Conservation (phyloP, 306 rosid species). For the Trifolium fragiferum region DNA sequence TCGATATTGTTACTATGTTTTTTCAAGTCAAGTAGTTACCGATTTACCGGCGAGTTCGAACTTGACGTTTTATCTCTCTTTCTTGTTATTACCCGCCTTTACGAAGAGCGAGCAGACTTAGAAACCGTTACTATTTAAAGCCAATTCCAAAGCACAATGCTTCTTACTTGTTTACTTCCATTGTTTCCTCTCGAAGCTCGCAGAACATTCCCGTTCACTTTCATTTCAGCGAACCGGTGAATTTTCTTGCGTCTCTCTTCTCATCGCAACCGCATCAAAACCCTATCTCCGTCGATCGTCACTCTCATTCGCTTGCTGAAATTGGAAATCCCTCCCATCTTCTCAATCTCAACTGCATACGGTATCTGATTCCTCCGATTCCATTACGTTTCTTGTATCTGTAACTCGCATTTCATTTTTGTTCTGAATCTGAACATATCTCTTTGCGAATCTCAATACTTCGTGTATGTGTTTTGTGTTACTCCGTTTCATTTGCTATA, state of each 20-base stretch:
- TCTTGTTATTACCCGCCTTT: constrained; percentile 34
- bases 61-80: constrained; percentile 4
- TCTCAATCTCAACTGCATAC: not conserved
- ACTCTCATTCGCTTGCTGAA: constrained; percentile 21
- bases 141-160: not conserved
- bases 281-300: constrained; percentile 15
- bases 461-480: not conserved
- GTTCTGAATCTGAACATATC: constrained; percentile 17
- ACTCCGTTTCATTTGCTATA: constrained; percentile 3
- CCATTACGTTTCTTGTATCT: constrained; percentile 15
- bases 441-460: constrained; percentile 16
- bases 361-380: constrained; percentile 19
- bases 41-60: too few relatives aligned
- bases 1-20: too few relatives aligned
- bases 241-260: constrained; percentile 35
- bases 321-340: constrained; percentile 23
- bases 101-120: not conserved
- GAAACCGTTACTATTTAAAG: constrained; percentile 41
- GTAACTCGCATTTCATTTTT: constrained; percentile 23
- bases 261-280: constrained; percentile 11
- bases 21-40: too few relatives aligned
- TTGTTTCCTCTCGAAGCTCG: not conserved
- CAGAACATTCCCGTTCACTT: constrained; percentile 14
- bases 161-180: not conserved
- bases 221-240: constrained; percentile 19